These are phyloP conservation scores for Durotheca rogersii DNA, from an alignment of 495 filamentous ascomycete species.

Conservation along the genomic window DNA sequence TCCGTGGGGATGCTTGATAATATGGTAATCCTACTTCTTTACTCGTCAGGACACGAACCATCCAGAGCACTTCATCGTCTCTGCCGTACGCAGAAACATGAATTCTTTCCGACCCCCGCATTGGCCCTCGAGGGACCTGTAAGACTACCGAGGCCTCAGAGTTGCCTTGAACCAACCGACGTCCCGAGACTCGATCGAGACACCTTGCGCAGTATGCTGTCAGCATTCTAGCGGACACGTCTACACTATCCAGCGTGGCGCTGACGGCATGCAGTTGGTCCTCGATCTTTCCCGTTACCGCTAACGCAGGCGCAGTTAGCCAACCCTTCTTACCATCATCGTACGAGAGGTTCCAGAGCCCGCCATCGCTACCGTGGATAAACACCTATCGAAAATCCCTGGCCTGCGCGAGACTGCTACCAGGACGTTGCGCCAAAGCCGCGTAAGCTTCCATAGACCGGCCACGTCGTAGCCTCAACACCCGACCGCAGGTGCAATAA, in stretches of 20 bases:
- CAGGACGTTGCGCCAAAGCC: conserved; percentile 13
- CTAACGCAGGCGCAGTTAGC: conserved; percentile 11
- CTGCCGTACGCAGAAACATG: conserved; percentile 10
- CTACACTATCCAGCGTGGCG: conserved; percentile 1
- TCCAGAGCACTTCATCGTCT: conserved; percentile 3
- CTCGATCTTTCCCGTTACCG: conserved; percentile 1
- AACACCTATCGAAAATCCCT: conserved; percentile 16
- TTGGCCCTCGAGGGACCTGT: conserved; percentile 3
- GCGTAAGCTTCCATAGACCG: conserved; percentile 10
- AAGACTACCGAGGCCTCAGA: not conserved
- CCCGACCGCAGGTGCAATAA: conserved; percentile 11
- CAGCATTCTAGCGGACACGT: conserved; percentile 12
- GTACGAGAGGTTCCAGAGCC: conserved; percentile 16
- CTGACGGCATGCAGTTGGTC: conserved; percentile 9
- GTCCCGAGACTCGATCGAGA: conserved; percentile 1
- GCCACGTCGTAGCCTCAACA: conserved; percentile 4
- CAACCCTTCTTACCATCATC: not conserved
- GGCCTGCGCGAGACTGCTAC: conserved; percentile 10
- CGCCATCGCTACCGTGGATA: conserved; percentile 10
- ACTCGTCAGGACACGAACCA: too few species aligned
- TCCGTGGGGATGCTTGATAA: too few species aligned
- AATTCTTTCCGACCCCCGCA: conserved; percentile 4
- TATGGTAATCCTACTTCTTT: too few species aligned
- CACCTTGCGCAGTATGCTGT: conserved; percentile 5
- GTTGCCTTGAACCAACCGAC: conserved; percentile 4